Percentiles rank a stretch among this genome's conserved stretches.
Evolutionary conservation across 805 yeast genomes (phyloP).

Genomic region (Candida tibetensis): DNA sequence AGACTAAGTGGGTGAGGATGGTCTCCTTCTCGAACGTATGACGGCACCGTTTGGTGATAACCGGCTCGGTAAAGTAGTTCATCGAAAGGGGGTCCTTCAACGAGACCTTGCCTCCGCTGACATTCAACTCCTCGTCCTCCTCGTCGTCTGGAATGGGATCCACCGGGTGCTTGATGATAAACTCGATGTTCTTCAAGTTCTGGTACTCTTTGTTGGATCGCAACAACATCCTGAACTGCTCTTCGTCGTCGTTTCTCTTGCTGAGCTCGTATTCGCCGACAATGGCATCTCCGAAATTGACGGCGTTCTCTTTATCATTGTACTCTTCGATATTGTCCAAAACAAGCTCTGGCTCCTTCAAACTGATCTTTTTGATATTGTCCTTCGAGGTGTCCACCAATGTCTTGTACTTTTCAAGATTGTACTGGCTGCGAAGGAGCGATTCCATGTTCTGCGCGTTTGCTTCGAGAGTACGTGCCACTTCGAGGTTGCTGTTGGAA

Average conservation of each 20-base stretch:
- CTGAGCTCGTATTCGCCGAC: constrained; percentile 4
- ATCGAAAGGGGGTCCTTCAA: constrained; percentile 66
- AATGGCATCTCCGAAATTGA: constrained; percentile 10
- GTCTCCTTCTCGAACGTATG: constrained; percentile 60
- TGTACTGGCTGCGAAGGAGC: constrained; percentile 7
- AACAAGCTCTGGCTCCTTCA: constrained; percentile 20
- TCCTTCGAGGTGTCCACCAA: constrained; percentile 14
- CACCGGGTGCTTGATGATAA: constrained; percentile 57
- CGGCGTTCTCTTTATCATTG: constrained; percentile 8
- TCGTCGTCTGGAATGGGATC: constrained; percentile 54
- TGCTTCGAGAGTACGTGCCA: background rate
- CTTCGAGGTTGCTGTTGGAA: constrained; percentile 3
- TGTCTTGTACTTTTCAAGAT: constrained; percentile 4
- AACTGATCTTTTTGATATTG: constrained; percentile 17
- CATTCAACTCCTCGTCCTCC: constrained; percentile 59
- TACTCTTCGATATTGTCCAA: constrained; percentile 21
- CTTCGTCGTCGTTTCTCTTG: constrained; percentile 4
- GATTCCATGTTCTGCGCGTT: constrained; percentile 6
- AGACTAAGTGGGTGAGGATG: constrained; percentile 31
- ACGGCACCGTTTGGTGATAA: constrained; percentile 52
- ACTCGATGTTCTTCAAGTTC: constrained; percentile 40
- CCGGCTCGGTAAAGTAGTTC: constrained; percentile 51
- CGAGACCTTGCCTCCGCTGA: constrained; percentile 70
- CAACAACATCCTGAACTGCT: constrained; percentile 8
- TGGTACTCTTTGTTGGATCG: constrained; percentile 15